Conservation (phyloP, 1,139 yeast species). For the Taiozyma onychis region DNA sequence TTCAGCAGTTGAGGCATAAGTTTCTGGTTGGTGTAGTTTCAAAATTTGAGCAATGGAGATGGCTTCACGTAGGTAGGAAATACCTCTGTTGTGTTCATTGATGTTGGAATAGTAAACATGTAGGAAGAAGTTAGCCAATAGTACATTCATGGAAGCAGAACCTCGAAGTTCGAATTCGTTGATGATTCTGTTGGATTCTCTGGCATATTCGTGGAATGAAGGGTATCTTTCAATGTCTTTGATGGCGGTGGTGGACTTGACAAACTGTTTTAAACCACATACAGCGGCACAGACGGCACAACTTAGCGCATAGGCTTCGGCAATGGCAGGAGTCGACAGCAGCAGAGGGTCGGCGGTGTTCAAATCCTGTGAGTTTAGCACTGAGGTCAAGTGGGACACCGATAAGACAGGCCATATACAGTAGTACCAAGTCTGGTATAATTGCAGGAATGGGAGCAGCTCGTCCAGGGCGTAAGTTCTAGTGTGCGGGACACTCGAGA, state of each 20-base stretch:
- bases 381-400: constrained; percentile 12
- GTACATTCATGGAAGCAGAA: constrained; percentile 10
- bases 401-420: constrained; percentile 23
- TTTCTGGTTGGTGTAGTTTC: constrained; percentile 16
- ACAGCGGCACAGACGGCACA: constrained; percentile 22
- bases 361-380: constrained; percentile 4
- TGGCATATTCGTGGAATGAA: constrained; percentile 15
- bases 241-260: constrained; percentile 15
- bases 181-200: constrained; percentile 17
- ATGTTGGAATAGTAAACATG: constrained; percentile 19
- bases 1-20: constrained; percentile 11
- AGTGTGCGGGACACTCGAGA: not conserved
- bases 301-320: constrained; percentile 16
- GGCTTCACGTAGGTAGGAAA: constrained; percentile 19
- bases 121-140: constrained; percentile 17
- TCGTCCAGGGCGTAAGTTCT: constrained; percentile 14
- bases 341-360: constrained; percentile 2
- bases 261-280: constrained; percentile 17
- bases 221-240: constrained; percentile 16
- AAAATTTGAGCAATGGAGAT: constrained; percentile 19
- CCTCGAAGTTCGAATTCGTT: constrained; percentile 15
- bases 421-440: constrained; percentile 22
- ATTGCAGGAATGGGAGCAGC: constrained; percentile 17
- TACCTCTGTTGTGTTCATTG: constrained; percentile 12
- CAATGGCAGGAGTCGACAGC: constrained; percentile 6